Evolutionary conservation across 257 asterid genomes (phyloP).

Genomic region (Solanum chiquidenum): DNA sequence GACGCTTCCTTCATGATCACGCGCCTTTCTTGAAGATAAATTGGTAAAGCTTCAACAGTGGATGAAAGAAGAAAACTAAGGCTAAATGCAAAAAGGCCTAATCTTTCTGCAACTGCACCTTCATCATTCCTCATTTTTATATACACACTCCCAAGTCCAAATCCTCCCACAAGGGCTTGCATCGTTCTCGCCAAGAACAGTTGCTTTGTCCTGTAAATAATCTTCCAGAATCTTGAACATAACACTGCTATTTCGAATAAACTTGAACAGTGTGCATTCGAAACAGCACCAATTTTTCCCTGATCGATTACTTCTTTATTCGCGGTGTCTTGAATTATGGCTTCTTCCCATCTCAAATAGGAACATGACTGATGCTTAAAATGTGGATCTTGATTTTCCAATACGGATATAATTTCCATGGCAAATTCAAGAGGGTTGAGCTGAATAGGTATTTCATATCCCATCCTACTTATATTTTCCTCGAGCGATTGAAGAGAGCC

Average conservation of each 20-base stretch:
- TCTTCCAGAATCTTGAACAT: slow-evolving; percentile 60
- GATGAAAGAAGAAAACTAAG: slow-evolving; percentile 87
- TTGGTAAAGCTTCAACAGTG: slow-evolving; percentile 84
- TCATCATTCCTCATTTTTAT: slow-evolving; percentile 49
- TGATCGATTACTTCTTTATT: background rate
- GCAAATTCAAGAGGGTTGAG: slow-evolving; percentile 71
- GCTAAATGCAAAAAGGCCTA: slow-evolving; percentile 78
- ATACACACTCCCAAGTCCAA: slow-evolving; percentile 72
- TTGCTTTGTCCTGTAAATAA: slow-evolving; percentile 82
- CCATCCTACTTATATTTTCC: slow-evolving; percentile 29
- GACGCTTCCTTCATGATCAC: slow-evolving; percentile 83
- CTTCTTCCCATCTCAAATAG: slow-evolving; percentile 11
- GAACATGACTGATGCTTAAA: slow-evolving; percentile 14
- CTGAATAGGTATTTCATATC: slow-evolving; percentile 58
- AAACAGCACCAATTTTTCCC: background rate
- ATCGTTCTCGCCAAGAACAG: slow-evolving; percentile 69
- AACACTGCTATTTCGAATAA: slow-evolving; percentile 44
- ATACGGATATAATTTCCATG: slow-evolving; percentile 59
- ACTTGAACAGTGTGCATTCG: slow-evolving; percentile 2
- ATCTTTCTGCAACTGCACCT: slow-evolving; percentile 59
- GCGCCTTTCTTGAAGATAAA: slow-evolving; percentile 71
- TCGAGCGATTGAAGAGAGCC: slow-evolving; percentile 66
- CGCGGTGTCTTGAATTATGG: background rate
- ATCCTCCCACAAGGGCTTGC: slow-evolving; percentile 85
- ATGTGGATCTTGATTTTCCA: slow-evolving; percentile 26